These are phyloP conservation scores for Prunus campanulata DNA, from an alignment of 306 rosid genomes.

Conservation along the genomic window DNA sequence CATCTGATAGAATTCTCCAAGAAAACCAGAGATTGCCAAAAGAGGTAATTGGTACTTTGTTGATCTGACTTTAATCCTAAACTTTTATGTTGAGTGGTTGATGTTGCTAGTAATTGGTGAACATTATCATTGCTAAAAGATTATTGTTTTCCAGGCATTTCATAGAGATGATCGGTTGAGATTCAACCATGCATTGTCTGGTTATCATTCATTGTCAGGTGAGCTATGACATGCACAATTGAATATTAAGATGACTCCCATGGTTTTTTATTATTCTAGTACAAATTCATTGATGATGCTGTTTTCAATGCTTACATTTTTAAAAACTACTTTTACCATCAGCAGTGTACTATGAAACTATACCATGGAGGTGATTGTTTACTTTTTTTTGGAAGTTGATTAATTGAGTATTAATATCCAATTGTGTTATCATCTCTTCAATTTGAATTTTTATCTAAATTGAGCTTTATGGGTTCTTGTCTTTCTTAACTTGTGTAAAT, in stretches of 20 bases:
- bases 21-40: conserved; percentile 72
- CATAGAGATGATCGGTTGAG: conserved; percentile 84
- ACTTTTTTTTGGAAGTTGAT: background rate
- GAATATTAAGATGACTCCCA: conserved; percentile 15
- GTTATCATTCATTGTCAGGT: conserved; percentile 72
- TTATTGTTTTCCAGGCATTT: conserved; percentile 60
- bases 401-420: background rate
- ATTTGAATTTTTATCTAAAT: background rate
- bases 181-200: conserved; percentile 52
- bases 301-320: background rate
- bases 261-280: background rate
- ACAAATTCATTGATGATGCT: background rate
- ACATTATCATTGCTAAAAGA: conserved; percentile 7
- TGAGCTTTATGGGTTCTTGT: background rate
- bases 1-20: conserved; percentile 69
- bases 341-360: background rate
- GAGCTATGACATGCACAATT: conserved; percentile 32
- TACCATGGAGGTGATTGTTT: background rate
- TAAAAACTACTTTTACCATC: background rate
- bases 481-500: background rate
- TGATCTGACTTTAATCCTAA: conserved; percentile 22
- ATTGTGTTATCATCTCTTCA: background rate
- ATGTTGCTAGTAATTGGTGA: conserved; percentile 17
- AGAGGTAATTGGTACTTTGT: conserved; percentile 54
- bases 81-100: conserved; percentile 14